Base-by-base conservation (phyloP, 345 rosid species). In the Hibiscus mutabilis region DNA sequence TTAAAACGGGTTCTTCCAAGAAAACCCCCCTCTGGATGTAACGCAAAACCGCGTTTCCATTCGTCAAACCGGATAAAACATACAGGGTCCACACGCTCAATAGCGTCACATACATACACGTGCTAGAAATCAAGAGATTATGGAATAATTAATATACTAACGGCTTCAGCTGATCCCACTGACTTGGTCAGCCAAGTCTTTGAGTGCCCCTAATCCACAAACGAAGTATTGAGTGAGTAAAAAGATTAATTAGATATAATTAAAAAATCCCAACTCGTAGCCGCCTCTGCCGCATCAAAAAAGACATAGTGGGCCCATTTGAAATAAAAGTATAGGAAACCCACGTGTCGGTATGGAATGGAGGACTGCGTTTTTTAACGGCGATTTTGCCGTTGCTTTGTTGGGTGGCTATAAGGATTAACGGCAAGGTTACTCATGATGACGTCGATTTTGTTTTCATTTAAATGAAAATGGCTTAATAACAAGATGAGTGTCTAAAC, bases 281-380 rank as follows among this genome's bases (percentile, higher is more conserved):
- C 69, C 56, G 69, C 69, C 69, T 52, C 56, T 8, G 22, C 37
- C 21, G 37, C 56, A 24, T 0, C 7, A 3, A 13, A 19, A 7
- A 15, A 46, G 8, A 25, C 69, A 22, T 18, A 24, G 6, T 24
- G 69, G 69, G 27, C 59, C 56, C 37, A 29, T 21, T n/a, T 22
- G 21, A 5, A 22, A 66, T 44, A 22, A n/a, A 22, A 13, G 0
- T 19, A 6, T 21, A 0, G 7, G 2, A 53, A 21, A 7, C 13
- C 75, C 63, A 73, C 80, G 80, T 76, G 80, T 76, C 47, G 3
- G 9, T 67, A 5, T 13, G 4, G 35, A 74, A 77, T 22, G 8
- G 1, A 21, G 33, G 53, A 49, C 53, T 29, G 84, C 78, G 75
- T n/a, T 49, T 49, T 49, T 14, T 46, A 80, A 81, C 86, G 84